These are phyloP conservation scores for Pseudonitzschia delicatissima DNA, from an alignment of 108 stramenopile species.

Conservation along the genomic window DNA sequence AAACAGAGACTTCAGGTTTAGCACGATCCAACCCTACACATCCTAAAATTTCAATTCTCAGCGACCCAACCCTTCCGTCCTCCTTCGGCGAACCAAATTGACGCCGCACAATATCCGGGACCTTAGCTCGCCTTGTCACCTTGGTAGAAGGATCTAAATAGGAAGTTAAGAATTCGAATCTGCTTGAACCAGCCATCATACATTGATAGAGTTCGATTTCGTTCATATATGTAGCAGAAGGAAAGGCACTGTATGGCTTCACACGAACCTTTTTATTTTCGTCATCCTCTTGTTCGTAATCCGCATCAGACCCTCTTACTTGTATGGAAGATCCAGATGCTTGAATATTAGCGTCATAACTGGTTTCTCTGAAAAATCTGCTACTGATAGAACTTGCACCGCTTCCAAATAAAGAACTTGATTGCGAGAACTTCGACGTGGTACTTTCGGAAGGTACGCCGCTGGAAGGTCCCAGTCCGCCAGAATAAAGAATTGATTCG, in stretches of 20 bases:
- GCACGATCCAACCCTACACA: conserved; percentile 43
- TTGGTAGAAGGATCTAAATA: conserved; percentile 43
- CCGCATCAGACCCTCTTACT: neutral
- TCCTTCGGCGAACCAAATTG: conserved; percentile 38
- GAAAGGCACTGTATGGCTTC: conserved; percentile 45
- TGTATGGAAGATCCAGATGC: neutral
- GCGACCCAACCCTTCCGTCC: conserved; percentile 51
- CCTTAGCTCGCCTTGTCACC: conserved; percentile 20
- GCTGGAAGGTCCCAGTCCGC: neutral
- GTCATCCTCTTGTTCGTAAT: conserved; percentile 3
- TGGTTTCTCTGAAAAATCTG: neutral
- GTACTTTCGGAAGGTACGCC: neutral
- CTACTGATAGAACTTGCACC: neutral
- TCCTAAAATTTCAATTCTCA: conserved; percentile 48
- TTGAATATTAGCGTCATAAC: neutral
- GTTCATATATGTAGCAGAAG: conserved; percentile 31
- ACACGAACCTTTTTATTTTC: conserved; percentile 39
- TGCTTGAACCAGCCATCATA: conserved; percentile 39
- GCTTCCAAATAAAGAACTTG: neutral
- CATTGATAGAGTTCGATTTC: conserved; percentile 48
- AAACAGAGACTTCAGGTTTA: conserved; percentile 46
- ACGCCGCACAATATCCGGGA: conserved; percentile 19
- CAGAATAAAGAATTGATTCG: neutral
- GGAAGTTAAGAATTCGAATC: conserved; percentile 41
- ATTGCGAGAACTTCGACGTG: neutral